Base-by-base conservation (phyloP, 1,284 basidiomycete species). In the Pascua guehoae region DNA sequence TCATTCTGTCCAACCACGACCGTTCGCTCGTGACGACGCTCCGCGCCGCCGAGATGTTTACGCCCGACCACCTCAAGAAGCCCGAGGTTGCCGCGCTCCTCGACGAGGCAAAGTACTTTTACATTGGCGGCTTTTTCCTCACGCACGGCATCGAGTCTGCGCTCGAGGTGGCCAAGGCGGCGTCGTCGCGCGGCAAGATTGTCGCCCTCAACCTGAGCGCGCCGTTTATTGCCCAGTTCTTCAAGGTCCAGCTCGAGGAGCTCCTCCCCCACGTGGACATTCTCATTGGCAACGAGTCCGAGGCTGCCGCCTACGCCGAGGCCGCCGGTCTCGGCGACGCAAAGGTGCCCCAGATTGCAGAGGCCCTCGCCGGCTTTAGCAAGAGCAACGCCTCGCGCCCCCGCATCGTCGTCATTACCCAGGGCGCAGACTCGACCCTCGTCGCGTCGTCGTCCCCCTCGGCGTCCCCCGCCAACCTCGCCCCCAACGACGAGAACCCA, bases 41-140 rank as follows among this genome's bases (percentile, higher is more conserved):
- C 52, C 88, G 88, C 48, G 87, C 87, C 12, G 95, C 96, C 14
- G 92, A 97, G 79, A 87, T 86, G 77, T 97, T 97, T 78, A 84
- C 87, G 47, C 81, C 84, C 62, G 81, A 84, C 15, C 91, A 97
- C 79, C 83, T 98, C 53, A 81, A 83, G 36, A 88, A 88, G n/a
- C 81, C 86, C 36, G 80, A 83, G 62, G 86, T 97, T 61, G 86
- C 90, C 49, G 82, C 86, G 48, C 81, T 91, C 61, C 82, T 98
- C 69, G 83, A 89, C 37, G 83, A 80, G 52, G 94, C 94, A 57
- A 87, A 89, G 73, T 84, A 86, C 75, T 96, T 86, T 81, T 98
- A 98, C 82, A 85, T 98, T 60, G 96, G 93, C 69, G 95, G 96
- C 16, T 98, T 89, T 83, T 98, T 98, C 86, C 84, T 98, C 63